Percentiles rank a stretch among this genome's conserved stretches.
These are phyloP conservation scores for Pythium phragmiticola DNA, from an alignment of 352 stramenopile genomes.

Conservation along the genomic window DNA sequence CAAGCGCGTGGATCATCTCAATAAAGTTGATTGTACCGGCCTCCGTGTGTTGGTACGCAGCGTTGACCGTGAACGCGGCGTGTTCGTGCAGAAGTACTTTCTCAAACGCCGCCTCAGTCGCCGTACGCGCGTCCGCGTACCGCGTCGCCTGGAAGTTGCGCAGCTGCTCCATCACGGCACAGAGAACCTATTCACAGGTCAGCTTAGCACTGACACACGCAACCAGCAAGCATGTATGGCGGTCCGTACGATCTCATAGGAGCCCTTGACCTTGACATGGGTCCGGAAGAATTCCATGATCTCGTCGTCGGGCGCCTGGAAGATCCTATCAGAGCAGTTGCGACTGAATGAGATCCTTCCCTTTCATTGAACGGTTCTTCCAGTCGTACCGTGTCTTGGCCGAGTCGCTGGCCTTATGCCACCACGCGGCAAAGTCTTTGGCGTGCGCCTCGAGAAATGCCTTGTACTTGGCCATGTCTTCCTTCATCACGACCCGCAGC, in stretches of 20 bases:
- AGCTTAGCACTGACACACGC: background rate
- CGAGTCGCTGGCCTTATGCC: slow-evolving; percentile 43
- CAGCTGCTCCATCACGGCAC: slow-evolving; percentile 90
- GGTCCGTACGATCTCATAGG: slow-evolving; percentile 75
- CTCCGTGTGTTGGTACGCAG: slow-evolving; percentile 38
- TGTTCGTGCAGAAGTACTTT: slow-evolving; percentile 41
- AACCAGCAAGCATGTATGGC: background rate
- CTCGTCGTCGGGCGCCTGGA: slow-evolving; percentile 86
- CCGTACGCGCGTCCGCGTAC: slow-evolving; percentile 86
- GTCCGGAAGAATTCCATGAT: slow-evolving; percentile 78
- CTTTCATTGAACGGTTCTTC: background rate
- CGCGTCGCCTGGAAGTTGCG: slow-evolving; percentile 89
- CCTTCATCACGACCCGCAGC: slow-evolving; percentile 83
- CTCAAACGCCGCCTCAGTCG: slow-evolving; percentile 73
- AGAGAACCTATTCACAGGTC: slow-evolving; percentile 48
- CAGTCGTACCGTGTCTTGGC: slow-evolving; percentile 39
- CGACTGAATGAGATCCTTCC: background rate
- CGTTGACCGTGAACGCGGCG: slow-evolving; percentile 53
- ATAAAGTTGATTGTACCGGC: slow-evolving; percentile 49
- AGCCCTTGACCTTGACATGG: slow-evolving; percentile 88
- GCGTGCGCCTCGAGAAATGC: slow-evolving; percentile 66
- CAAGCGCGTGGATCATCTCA: slow-evolving; percentile 58
- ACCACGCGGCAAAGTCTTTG: slow-evolving; percentile 61
- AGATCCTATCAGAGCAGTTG: slow-evolving; percentile 40
- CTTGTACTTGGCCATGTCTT: slow-evolving; percentile 68